Evolutionary conservation across 345 rosid species (phyloP).

Genomic region (Aegle marmelos): DNA sequence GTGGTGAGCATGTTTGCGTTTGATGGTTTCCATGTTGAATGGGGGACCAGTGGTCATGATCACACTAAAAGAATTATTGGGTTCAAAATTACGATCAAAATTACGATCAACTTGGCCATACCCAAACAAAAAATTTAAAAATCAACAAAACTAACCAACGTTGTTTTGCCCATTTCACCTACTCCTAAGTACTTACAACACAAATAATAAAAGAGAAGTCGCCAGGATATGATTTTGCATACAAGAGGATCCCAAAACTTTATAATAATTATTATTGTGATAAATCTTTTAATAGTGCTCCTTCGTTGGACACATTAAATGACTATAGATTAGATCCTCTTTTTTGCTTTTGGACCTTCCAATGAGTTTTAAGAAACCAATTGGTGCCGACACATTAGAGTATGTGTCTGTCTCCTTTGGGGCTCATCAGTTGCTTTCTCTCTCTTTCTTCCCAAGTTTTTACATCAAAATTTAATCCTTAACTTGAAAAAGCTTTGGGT

Average conservation of each 20-base stretch:
- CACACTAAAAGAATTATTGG: background rate
- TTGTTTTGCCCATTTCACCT: background rate
- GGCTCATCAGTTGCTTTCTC: background rate
- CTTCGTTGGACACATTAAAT: background rate
- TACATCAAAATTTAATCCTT: background rate
- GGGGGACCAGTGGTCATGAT: background rate
- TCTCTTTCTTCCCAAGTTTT: background rate
- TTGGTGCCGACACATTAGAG: background rate
- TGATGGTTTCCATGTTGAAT: constrained; percentile 3
- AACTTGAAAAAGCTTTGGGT: background rate
- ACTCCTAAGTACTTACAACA: background rate
- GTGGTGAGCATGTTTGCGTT: background rate
- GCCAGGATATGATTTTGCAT: background rate
- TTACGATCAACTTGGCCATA: background rate
- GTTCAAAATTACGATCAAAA: background rate
- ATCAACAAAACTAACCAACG: background rate
- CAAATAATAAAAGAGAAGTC: background rate
- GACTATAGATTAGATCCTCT: background rate
- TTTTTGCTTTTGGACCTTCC: background rate
- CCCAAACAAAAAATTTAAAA: background rate
- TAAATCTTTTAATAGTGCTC: background rate
- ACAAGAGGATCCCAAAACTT: background rate
- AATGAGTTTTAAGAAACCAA: background rate
- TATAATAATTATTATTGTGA: background rate
- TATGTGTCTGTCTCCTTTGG: background rate